These are phyloP conservation scores for Rhodotorula graminis DNA, from an alignment of 768 basidiomycete species.

Conservation along the genomic window DNA sequence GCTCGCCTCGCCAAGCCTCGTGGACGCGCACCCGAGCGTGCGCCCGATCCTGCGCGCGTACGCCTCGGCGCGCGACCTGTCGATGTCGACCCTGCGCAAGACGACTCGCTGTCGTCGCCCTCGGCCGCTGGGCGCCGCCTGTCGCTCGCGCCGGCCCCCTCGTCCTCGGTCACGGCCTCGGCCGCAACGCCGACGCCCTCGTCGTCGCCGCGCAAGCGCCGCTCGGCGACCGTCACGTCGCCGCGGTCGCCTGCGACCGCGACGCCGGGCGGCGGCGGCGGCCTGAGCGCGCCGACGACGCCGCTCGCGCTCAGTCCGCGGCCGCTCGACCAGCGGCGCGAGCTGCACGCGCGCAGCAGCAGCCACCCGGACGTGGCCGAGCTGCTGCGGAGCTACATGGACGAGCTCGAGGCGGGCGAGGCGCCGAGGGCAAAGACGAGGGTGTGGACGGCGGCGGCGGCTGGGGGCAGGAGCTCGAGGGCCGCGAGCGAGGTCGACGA, in stretches of 20 bases:
- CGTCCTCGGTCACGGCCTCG: neutral
- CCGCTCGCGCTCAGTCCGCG: conserved; percentile 5
- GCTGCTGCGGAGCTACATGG: neutral
- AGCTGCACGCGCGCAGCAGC: conserved; percentile 17
- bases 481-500: neutral
- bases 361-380: conserved; percentile 17
- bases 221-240: neutral
- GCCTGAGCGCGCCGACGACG: neutral
- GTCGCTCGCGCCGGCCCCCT: neutral
- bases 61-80: conserved; percentile 31
- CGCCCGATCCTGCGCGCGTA: conserved; percentile 22
- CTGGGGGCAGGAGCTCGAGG: neutral
- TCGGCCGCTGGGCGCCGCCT: neutral
- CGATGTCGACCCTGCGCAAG: conserved; percentile 17
- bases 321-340: neutral
- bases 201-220: neutral
- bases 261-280: too few relatives aligned
- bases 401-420: conserved; percentile 6
- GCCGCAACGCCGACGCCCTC: neutral
- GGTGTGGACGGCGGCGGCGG: conserved; percentile 7
- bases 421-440: conserved; percentile 17
- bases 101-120: neutral
- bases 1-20: neutral
- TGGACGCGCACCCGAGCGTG: neutral
- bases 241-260: too few relatives aligned